Conservation (phyloP, 2,329 filamentous ascomycete genomes). For the Fusarium sp. region DNA sequence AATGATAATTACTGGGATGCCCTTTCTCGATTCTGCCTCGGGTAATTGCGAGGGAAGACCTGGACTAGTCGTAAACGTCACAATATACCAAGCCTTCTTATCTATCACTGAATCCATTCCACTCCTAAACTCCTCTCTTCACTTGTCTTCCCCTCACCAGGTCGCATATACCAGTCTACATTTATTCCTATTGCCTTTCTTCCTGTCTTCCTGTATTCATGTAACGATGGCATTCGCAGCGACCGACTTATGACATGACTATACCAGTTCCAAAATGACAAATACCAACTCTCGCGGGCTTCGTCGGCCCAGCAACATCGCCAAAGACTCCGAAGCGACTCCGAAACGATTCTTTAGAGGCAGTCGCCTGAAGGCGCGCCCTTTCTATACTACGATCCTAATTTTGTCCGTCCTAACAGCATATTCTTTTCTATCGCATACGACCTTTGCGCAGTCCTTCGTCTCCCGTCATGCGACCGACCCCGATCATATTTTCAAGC, state of each 20-base stretch:
- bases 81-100: slow-evolving; percentile 23
- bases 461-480: slow-evolving; percentile 18
- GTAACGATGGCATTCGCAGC: slow-evolving; percentile 30
- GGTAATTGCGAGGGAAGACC: slow-evolving; percentile 27
- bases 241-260: slow-evolving; percentile 47
- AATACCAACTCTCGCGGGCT: slow-evolving; percentile 26
- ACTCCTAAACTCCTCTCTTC: slow-evolving; percentile 16
- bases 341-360: slow-evolving; percentile 48
- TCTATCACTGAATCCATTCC: slow-evolving; percentile 15
- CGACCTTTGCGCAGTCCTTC: slow-evolving; percentile 31
- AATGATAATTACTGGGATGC: slow-evolving; percentile 9
- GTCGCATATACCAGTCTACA: slow-evolving; percentile 1
- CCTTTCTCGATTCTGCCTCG: slow-evolving; percentile 24
- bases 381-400: slow-evolving; percentile 65
- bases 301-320: slow-evolving; percentile 17
- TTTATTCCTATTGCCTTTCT: background rate
- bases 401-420: slow-evolving; percentile 63
- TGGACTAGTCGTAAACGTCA: slow-evolving; percentile 38
- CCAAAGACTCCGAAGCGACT: slow-evolving; percentile 20
- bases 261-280: slow-evolving; percentile 37
- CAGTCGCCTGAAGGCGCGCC: slow-evolving; percentile 61
- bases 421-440: slow-evolving; percentile 59
- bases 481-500: slow-evolving; percentile 44
- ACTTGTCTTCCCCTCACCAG: slow-evolving; percentile 5
- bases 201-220: background rate